Base-by-base conservation (phyloP, 75 land plant species). In the Picea sitchensis region DNA sequence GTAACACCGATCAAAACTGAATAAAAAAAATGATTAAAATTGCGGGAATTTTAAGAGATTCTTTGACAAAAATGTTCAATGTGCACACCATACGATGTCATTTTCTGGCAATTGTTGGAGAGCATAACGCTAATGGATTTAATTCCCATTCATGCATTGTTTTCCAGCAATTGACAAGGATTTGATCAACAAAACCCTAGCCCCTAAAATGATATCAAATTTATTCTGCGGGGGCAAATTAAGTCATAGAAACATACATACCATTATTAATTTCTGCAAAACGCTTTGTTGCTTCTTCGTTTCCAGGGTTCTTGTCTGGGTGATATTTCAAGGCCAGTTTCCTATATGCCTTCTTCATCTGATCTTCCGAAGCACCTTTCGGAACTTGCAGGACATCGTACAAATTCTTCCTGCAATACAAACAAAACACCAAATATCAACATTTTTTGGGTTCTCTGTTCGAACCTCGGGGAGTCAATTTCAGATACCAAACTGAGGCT, bases 261-360 rank as follows among this genome's bases (percentile, higher is more conserved):
- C 93, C 93, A 80, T 95, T 95, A 69, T 80, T 94, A 75, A 95
- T 91, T 75, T 95, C 98, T 34, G 98, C 90, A 75, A 95, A 95
- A 71, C 79, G 84, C 86, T 92, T 91, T 38, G 91, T 95, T 20
- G 98, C 98, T 75, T 95, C 98, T 74, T 93, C 98, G 64, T 94
- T 95, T 14, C 96, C 98, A 2, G 85, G 94, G 61, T 94, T 95
- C 86, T 95, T 95, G 72, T 95, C 98, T 2, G 98, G 98, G 76
- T 95, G 98, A 64, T 91, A 95, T 87, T 95, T 95, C 88, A 95
- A 77, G 0, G 98, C 98, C 21, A 95, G 84, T 82, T 94, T 94
- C 80, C 98, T 76, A 73, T 93, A 93, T 2, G 98, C 97, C 56
- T 92, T 83, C 83, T 95, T 95, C 61, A 95, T 94, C 85, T 95